A percentile compares a stretch with the other conserved stretches of the same genome.
Conservation (phyloP, 768 basidiomycete species). For the Rhizopogon salebrosus region DNA sequence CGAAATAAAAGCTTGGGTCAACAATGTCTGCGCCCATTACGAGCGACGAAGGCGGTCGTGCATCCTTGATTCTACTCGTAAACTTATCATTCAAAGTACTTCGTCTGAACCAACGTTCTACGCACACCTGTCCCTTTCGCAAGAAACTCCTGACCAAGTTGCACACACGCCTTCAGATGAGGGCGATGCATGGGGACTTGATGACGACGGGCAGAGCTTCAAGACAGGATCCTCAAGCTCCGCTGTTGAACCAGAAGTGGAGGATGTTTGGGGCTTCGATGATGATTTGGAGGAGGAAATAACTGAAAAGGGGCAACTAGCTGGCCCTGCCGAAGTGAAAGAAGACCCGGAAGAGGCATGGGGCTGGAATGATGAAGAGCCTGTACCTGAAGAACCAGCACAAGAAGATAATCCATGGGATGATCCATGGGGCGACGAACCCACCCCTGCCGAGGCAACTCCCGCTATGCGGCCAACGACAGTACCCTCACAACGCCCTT, state of each 20-base stretch:
- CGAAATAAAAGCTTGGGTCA: constrained; percentile 63
- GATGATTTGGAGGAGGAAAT: constrained; percentile 33
- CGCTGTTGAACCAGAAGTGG: constrained; percentile 26
- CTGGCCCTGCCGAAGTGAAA: constrained; percentile 10
- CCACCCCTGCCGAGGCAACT: constrained; percentile 21
- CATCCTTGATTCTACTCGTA: constrained; percentile 60
- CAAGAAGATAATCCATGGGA: constrained; percentile 53
- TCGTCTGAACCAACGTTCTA: constrained; percentile 19
- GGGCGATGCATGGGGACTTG: constrained; percentile 40
- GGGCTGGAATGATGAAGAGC: constrained; percentile 67
- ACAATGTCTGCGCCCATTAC: constrained; percentile 67
- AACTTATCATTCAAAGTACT: constrained; percentile 39
- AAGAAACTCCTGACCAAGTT: constrained; percentile 1
- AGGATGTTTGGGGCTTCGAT: constrained; percentile 48
- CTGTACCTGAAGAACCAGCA: constrained; percentile 22
- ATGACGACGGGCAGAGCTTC: constrained; percentile 33
- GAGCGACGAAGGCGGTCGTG: constrained; percentile 67
- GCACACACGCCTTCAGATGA: constrained; percentile 1
- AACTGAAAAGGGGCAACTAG: constrained; percentile 11
- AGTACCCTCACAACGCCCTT: constrained; percentile 22
- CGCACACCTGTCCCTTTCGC: constrained; percentile 14
- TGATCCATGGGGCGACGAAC: constrained; percentile 60
- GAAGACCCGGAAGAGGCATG: constrained; percentile 57
- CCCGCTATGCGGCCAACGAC: constrained; percentile 25
- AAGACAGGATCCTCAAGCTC: constrained; percentile 21